Evolutionary conservation across 768 basidiomycete species (phyloP).

Genomic region (Suillus decipiens): DNA sequence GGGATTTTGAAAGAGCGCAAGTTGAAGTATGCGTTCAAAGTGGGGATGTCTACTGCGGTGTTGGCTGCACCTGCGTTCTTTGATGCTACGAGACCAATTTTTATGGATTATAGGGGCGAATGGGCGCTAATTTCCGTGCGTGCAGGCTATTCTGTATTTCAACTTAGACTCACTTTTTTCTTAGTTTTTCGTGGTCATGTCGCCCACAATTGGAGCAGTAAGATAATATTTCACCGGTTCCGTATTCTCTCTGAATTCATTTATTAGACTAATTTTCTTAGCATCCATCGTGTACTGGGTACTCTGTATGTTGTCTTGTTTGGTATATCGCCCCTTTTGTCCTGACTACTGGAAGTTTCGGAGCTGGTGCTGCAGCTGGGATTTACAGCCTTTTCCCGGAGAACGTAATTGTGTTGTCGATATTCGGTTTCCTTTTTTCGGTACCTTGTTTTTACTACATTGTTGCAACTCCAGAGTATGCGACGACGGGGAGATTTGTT

Average conservation of each 20-base stretch:
- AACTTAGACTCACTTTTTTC: constrained; percentile 9
- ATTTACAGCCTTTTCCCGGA: constrained; percentile 78
- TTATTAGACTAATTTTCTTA: constrained; percentile 79
- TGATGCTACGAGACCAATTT: constrained; percentile 71
- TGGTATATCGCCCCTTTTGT: background rate
- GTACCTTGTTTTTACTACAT: constrained; percentile 94
- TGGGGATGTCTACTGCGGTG: constrained; percentile 79
- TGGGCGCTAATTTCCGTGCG: constrained; percentile 94
- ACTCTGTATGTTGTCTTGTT: constrained; percentile 61
- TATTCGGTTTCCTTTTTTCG: constrained; percentile 88
- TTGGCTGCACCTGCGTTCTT: constrained; percentile 90
- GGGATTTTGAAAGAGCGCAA: constrained; percentile 67
- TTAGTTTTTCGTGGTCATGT: constrained; percentile 89
- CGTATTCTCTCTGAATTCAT: constrained; percentile 15
- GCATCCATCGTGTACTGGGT: constrained; percentile 80
- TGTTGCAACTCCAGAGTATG: constrained; percentile 74
- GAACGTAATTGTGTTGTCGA: constrained; percentile 68
- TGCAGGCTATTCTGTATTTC: constrained; percentile 13
- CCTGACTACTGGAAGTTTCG: constrained; percentile 50
- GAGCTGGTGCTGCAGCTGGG: constrained; percentile 73
- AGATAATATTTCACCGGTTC: constrained; percentile 22
- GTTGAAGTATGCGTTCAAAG: constrained; percentile 86
- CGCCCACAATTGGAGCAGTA: constrained; percentile 86
- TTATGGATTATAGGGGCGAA: constrained; percentile 84
- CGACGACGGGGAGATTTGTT: constrained; percentile 76